Evolutionary conservation across 208 protist species (phyloP).

Genomic region (Crithidia expoeki): DNA sequence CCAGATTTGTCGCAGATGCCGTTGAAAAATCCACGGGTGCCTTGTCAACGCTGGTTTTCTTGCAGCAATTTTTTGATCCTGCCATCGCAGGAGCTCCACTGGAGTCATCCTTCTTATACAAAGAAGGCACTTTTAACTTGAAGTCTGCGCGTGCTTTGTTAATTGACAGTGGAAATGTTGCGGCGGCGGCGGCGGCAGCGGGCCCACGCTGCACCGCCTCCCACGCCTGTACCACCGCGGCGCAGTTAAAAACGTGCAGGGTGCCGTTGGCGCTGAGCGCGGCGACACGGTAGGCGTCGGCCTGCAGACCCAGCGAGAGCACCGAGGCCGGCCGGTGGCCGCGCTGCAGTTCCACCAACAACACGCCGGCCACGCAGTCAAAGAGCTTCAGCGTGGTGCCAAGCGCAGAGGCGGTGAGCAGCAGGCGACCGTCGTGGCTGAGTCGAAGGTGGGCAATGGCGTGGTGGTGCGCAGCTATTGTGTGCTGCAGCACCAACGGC

Average conservation of each 20-base stretch:
- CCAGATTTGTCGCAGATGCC: background rate
- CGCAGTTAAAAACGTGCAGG: conserved; percentile 63
- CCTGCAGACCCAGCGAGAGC: conserved; percentile 53
- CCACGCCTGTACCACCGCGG: conserved; percentile 28
- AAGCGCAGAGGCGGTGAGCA: conserved; percentile 60
- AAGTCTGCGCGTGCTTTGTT: conserved; percentile 25
- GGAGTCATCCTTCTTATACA: background rate
- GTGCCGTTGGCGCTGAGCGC: conserved; percentile 64
- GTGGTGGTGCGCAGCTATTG: conserved; percentile 43
- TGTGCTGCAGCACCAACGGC: conserved; percentile 18
- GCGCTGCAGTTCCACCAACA: conserved; percentile 56
- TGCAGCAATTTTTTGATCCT: too few species aligned
- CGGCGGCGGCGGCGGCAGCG: background rate
- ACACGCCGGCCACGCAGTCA: conserved; percentile 34
- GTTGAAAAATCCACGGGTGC: too few species aligned
- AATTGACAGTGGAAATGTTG: background rate
- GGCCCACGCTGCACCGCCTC: conserved; percentile 10
- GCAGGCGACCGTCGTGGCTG: conserved; percentile 38
- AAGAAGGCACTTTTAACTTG: conserved; percentile 20
- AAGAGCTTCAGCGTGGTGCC: conserved; percentile 78
- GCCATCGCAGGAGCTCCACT: too few species aligned
- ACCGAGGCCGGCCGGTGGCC: conserved; percentile 47
- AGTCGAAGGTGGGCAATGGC: conserved; percentile 41
- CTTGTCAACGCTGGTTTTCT: background rate
- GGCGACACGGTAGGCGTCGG: conserved; percentile 35